A percentile compares a stretch with the other conserved stretches of the same genome.
Conservation (phyloP, 768 basidiomycete species). For the Leccinum truebloodii region DNA sequence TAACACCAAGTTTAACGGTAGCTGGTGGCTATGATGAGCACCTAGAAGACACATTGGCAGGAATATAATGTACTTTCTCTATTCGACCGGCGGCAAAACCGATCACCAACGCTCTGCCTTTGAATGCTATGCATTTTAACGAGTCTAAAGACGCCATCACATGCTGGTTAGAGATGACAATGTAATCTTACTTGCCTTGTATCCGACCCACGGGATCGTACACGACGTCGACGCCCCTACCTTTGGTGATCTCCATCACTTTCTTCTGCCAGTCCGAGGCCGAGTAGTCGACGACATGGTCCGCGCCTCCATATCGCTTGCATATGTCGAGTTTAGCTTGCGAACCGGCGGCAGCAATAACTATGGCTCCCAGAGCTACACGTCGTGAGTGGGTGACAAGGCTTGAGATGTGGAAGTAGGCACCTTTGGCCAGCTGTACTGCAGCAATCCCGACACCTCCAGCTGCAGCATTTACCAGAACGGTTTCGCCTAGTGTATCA, state of each 20-base stretch:
- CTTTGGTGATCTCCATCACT: constrained; percentile 78
- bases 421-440: constrained; percentile 91
- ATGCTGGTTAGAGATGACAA: background rate
- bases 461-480: constrained; percentile 93
- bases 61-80: constrained; percentile 18
- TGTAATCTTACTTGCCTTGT: constrained; percentile 43
- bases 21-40: constrained; percentile 40
- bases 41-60: background rate
- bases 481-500: constrained; percentile 69
- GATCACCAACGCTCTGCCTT: constrained; percentile 89
- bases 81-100: constrained; percentile 50
- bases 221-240: constrained; percentile 83
- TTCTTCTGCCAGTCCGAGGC: constrained; percentile 85
- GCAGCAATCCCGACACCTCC: constrained; percentile 94
- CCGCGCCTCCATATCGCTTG: constrained; percentile 76
- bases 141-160: constrained; percentile 50
- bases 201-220: constrained; percentile 88
- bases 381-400: constrained; percentile 1
- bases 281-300: constrained; percentile 79
- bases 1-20: constrained; percentile 81
- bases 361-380: constrained; percentile 83
- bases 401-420: constrained; percentile 2
- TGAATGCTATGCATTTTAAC: constrained; percentile 93
- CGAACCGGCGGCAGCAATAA: constrained; percentile 91
- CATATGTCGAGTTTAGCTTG: constrained; percentile 78